A percentile compares a stretch with the other conserved stretches of the same genome.
Conservation (phyloP, 495 filamentous ascomycete species). For the Tuber melanosporum region DNA sequence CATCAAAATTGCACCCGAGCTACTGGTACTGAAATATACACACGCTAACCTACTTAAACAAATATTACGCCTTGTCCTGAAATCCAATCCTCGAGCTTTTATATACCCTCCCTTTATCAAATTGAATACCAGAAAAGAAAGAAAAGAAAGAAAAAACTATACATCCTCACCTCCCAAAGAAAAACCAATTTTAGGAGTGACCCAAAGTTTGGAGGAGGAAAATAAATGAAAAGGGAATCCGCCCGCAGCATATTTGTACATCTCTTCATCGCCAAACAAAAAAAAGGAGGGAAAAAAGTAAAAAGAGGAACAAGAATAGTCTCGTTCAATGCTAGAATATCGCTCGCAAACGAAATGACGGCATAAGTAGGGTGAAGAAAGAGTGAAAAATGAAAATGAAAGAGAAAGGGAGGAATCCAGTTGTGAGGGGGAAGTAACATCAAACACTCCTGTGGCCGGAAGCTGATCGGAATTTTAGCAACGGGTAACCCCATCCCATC, state of each 20-base stretch:
- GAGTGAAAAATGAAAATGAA: conserved; percentile 6
- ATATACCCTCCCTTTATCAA: background rate
- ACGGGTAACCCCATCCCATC: conserved; percentile 18
- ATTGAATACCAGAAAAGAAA: background rate
- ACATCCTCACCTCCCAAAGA: conserved; percentile 5
- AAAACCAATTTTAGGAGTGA: background rate
- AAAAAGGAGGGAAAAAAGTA: background rate
- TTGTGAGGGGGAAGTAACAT: conserved; percentile 16
- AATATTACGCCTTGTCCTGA: background rate
- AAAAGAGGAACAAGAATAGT: background rate
- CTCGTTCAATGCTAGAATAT: background rate
- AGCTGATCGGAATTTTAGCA: background rate
- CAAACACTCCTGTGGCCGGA: conserved; percentile 13
- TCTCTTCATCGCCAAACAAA: background rate
- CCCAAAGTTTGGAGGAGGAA: background rate
- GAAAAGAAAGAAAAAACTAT: conserved; percentile 3
- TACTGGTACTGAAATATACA: background rate
- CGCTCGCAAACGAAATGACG: background rate
- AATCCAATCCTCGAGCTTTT: conserved; percentile 1
- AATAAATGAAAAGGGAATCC: background rate
- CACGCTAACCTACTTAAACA: background rate
- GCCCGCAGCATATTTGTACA: background rate
- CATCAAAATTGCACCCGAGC: background rate
- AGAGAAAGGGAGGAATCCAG: background rate
- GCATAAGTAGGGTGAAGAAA: background rate